These are phyloP conservation scores for Candida maltosa DNA, from an alignment of 805 yeast genomes.

Conservation along the genomic window DNA sequence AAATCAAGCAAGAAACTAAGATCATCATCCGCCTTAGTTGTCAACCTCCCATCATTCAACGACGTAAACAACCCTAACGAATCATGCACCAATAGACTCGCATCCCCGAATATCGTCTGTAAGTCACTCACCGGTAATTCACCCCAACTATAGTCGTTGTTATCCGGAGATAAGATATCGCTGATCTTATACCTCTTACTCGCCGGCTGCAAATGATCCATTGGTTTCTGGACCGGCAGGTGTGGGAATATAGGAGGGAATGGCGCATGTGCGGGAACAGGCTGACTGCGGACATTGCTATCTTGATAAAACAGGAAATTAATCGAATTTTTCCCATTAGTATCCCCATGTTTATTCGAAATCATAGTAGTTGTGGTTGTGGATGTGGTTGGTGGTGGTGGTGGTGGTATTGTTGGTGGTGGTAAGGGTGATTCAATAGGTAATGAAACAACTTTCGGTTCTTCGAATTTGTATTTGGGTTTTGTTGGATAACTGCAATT, in stretches of 20 bases:
- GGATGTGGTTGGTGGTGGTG: not conserved
- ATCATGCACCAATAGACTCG: conserved; percentile 30
- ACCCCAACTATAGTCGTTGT: conserved; percentile 3
- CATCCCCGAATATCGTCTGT: conserved; percentile 29
- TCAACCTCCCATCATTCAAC: not conserved
- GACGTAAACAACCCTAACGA: conserved; percentile 11
- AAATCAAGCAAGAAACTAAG: conserved; percentile 1
- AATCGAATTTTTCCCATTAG: too few relatives aligned
- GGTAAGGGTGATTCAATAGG: not conserved
- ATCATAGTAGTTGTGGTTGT: not conserved
- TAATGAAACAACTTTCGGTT: conserved; percentile 4
- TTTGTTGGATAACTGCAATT: conserved; percentile 21
- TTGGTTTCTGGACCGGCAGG: not conserved
- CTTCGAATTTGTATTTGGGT: conserved; percentile 11
- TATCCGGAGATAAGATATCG: conserved; percentile 6
- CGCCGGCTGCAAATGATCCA: not conserved
- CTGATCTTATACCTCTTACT: conserved; percentile 1
- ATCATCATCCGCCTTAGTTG: conserved; percentile 1
- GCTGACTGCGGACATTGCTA: too few relatives aligned
- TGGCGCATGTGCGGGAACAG: too few relatives aligned
- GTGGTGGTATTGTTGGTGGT: not conserved
- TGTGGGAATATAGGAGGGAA: too few relatives aligned
- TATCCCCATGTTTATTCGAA: too few relatives aligned
- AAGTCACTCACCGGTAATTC: conserved; percentile 9
- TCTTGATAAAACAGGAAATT: too few relatives aligned